Evolutionary conservation across 2,329 filamentous ascomycete genomes (phyloP).

Genomic region (Beauveria rudraprayagi): DNA sequence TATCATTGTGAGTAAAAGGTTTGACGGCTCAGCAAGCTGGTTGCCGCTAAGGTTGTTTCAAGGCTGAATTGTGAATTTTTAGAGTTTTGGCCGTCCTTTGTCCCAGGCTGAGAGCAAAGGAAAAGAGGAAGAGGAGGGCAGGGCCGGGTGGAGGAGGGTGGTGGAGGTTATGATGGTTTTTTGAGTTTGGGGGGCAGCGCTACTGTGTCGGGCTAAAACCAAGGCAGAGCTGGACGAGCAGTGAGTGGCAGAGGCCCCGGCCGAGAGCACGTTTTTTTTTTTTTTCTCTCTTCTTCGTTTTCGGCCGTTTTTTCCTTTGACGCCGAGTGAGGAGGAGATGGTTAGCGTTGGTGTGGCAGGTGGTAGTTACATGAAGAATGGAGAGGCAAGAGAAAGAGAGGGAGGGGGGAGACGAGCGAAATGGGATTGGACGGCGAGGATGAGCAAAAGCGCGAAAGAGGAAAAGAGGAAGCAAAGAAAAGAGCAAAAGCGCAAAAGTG

Average conservation of each 20-base stretch:
- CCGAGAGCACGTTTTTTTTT: background rate
- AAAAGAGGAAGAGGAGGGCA: background rate
- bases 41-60: background rate
- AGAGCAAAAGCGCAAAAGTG: no score
- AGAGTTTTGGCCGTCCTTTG: background rate
- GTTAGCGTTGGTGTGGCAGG: background rate
- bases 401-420: no score
- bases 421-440: no score
- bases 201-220: constrained; percentile 4
- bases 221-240: constrained; percentile 5
- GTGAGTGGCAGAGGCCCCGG: background rate
- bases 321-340: background rate
- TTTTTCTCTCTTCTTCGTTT: no score
- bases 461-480: no score
- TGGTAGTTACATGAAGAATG: background rate
- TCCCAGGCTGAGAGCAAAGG: background rate
- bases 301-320: background rate
- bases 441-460: no score
- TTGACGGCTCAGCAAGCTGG: background rate
- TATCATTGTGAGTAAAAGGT: constrained; percentile 1
- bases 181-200: constrained; percentile 6
- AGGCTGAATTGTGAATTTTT: background rate
- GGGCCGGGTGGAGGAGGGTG: background rate
- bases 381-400: background rate
- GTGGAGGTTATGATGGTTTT: background rate